Base-by-base conservation (phyloP, 352 stramenopile genomes). In the Phytophthora macrochlamydospora region DNA sequence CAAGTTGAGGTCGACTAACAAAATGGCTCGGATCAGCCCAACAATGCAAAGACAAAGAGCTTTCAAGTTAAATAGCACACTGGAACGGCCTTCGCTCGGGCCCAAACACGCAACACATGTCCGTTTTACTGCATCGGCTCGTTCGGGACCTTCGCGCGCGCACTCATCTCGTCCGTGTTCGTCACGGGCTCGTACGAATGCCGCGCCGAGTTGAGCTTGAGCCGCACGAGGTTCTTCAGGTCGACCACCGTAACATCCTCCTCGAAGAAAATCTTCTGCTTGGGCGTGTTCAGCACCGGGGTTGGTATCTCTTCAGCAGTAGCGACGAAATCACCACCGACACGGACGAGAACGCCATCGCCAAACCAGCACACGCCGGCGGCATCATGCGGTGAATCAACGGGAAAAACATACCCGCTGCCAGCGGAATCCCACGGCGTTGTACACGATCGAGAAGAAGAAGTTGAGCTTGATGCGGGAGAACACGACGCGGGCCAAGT, bases 371-470 rank as follows among this genome's bases (percentile, higher is more conserved):
- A 43, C 87, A 95, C 4, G 86, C 85, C 33, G 90, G 90, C 8
- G 90, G 90, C 80, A 97, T 92, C 75, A 81, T 93, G 32, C 73
- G 77, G 62, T 96, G 86, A 12, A 97, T 69, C 33, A 96, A 53
- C 31, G 88, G 89, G 70, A 93, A 95, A 59, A 97, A 95, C 29
- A 91, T 80, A 1, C 88, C 89, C n/a, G 88, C 83, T 1, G 89
- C 89, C 44, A 97, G 67, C 33, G 89, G 89, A 49, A 97, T 96
- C 7, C 83, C 1, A 96, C 38, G 13, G 89, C 65, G 67, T 97
- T 97, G 83, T 97, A 97, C 37, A 85, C 78, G 62, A 97, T 81
- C 48, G 89, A 93, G 54, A 91, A 94, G 71, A 95, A 91, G 42
- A 95, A 92, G 69, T 97, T 97, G 37, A 96, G 65, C 31, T 80